These are phyloP conservation scores for Cladosporium colombiae DNA, from an alignment of 2,329 filamentous ascomycete species.

Conservation along the genomic window DNA sequence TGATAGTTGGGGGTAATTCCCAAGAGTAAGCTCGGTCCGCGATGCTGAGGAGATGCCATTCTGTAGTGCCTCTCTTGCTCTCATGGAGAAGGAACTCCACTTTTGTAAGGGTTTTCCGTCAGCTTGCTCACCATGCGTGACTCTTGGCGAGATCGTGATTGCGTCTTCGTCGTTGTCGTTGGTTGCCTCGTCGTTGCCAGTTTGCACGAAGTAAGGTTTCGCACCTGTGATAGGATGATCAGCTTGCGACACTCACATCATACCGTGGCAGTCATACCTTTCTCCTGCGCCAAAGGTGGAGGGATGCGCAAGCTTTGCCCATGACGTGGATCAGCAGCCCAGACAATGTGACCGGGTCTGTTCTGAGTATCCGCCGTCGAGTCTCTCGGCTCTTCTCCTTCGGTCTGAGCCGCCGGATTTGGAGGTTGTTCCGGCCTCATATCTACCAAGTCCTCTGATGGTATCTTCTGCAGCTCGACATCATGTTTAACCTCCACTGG, in stretches of 20 bases:
- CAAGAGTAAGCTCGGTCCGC: background rate
- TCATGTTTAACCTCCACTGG: background rate
- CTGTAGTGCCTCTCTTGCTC: background rate
- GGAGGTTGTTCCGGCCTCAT: background rate
- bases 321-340: background rate
- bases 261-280: background rate
- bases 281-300: background rate
- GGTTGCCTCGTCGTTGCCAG: background rate
- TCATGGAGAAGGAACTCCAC: background rate
- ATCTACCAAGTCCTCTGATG: background rate
- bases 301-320: background rate
- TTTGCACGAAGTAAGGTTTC: background rate
- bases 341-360: background rate
- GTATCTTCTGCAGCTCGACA: background rate
- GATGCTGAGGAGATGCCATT: background rate
- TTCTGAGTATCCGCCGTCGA: background rate
- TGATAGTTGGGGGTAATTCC: background rate
- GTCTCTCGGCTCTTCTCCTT: background rate
- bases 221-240: background rate
- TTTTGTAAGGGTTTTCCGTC: background rate
- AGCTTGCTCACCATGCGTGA: background rate
- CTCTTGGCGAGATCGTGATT: background rate
- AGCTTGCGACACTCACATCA: background rate
- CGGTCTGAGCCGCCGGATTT: background rate
- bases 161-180: background rate